Base-by-base conservation (phyloP, 2,329 filamentous ascomycete species). In the Macrophomina tecta region DNA sequence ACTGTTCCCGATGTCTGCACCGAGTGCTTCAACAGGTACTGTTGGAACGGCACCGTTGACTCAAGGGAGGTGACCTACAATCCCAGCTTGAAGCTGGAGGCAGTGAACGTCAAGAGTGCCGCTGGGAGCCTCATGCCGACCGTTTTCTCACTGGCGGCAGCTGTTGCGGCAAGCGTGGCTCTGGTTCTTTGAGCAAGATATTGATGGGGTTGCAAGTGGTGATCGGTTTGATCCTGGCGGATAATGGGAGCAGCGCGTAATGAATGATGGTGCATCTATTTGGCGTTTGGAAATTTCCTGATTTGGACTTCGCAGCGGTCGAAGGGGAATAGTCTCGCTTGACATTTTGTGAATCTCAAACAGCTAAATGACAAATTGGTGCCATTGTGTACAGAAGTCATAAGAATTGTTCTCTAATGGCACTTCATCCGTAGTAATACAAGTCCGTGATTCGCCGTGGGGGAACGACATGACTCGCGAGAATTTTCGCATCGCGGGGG, bases 41-140 rank as follows among this genome's bases (percentile, higher is more conserved):
- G 95, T 85, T 99, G 95, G 95, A 87, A 97, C 76, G 95, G 95
- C n/a, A 91, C 87, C 1, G 67, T 80, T 6, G 80, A 85, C 49
- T 81, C 79, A 0, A 70, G 69, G 11, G 71, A 65, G 0, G 72
- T 76, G 1, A 66, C 74, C 1, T 79, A 78, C 63, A 68, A 67
- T 12, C 77, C 77, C 1, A 34, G 69, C 36, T 42, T 74, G 71
- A 69, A 70, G 5, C 40, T 76, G 32, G 40, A 65, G 11, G 64
- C 67, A 40, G 55, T 74, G 9, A 67, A 72, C 3, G 67, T 73
- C 4, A 70, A 67, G 42, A 75, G 72, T 55, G 75, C 72, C 8
- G 71, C 58, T 4, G 32, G 32, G 9, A n/a, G 34, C 12, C 5
- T 49, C 5, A 49, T 62, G 58, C 58, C 58, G 5, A 40, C 32